A percentile compares a stretch with the other conserved stretches of the same genome.
These are phyloP conservation scores for Phytopythium litorale DNA, from an alignment of 352 stramenopile species.

Conservation along the genomic window DNA sequence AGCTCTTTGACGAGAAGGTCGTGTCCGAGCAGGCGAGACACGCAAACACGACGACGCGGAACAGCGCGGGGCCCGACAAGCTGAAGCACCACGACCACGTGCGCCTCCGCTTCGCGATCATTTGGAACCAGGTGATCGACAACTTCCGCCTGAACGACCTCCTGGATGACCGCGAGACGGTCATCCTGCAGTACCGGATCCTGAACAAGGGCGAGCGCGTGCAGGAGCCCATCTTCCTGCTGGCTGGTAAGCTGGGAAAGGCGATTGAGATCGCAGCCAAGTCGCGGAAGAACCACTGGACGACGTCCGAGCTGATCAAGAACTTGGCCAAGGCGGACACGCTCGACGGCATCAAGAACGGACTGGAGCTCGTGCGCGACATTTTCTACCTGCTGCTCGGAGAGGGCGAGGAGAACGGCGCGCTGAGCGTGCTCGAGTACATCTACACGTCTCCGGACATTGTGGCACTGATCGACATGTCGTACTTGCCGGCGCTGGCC, in stretches of 20 bases:
- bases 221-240: slow-evolving; percentile 77
- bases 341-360: slow-evolving; percentile 56
- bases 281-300: slow-evolving; percentile 40
- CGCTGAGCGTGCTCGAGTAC: slow-evolving; percentile 54
- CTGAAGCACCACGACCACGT: slow-evolving; percentile 46
- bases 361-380: slow-evolving; percentile 48
- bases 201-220: slow-evolving; percentile 62
- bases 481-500: slow-evolving; percentile 46
- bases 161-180: slow-evolving; percentile 77
- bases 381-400: slow-evolving; percentile 74
- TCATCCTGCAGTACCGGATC: slow-evolving; percentile 84
- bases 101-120: slow-evolving; percentile 74
- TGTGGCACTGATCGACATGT: slow-evolving; percentile 52
- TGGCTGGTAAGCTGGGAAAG: slow-evolving; percentile 69
- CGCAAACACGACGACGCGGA: slow-evolving; percentile 28
- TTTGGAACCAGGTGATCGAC: slow-evolving; percentile 87
- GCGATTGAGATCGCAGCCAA: slow-evolving; percentile 59
- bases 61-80: slow-evolving; percentile 11
- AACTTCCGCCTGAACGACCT: slow-evolving; percentile 85
- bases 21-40: slow-evolving; percentile 33
- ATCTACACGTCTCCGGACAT: slow-evolving; percentile 61
- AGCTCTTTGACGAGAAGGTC: slow-evolving; percentile 69
- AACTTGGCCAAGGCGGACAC: slow-evolving; percentile 58
- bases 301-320: slow-evolving; percentile 47
- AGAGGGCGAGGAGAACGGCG: slow-evolving; percentile 38